Base-by-base conservation (phyloP, 768 basidiomycete genomes). In the Boletus subparvulus region DNA sequence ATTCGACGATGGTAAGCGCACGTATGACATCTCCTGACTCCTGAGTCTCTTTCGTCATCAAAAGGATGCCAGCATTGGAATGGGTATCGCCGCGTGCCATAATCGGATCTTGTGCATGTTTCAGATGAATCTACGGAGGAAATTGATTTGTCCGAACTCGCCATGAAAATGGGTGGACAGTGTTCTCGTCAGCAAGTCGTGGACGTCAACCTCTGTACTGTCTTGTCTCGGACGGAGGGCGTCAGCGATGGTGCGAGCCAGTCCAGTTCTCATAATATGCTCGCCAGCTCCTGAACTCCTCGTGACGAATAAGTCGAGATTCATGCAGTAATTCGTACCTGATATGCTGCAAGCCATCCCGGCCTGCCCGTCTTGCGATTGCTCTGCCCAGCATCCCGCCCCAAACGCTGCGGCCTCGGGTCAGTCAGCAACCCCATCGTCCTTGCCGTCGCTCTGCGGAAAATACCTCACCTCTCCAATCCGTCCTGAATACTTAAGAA, bases 321-420 rank as follows among this genome's bases (percentile, higher is more conserved):
- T 17, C 14, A 41, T 37, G 32, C 28, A 35, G 26, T 46, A 47
- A 24, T 59, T 44, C 28, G 46, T 46, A 59, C 69, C 87, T 54
- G 88, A 89, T 28, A 91, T 77, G 56, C 90, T 91, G 60, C 87
- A 90, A 21, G 87, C 85, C 58, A 86, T 74, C 24, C 79, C 77
- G 14, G 64, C 21, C 47, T 36, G 46, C 45, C 63, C 56, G 47
- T 66, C 55, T 4, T 21, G 50, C 14, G 61, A 63, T 32, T 70
- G 69, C 54, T 81, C 75, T 1, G 87, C 87, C 88, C 88, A 92
- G 56, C 90, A 91, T 37, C 90, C 89, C 12, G 89, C 83, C 17
- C 89, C 89, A 60, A 80, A 89, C 6, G 83, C 63, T 2, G 87
- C 85, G 4, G 89, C 90, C 88, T 88, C 56, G 32, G 47, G 14